A percentile compares a stretch with the other conserved stretches of the same genome.
Conservation (phyloP, 129 eudicot species). For the Ambrosia trifida region DNA sequence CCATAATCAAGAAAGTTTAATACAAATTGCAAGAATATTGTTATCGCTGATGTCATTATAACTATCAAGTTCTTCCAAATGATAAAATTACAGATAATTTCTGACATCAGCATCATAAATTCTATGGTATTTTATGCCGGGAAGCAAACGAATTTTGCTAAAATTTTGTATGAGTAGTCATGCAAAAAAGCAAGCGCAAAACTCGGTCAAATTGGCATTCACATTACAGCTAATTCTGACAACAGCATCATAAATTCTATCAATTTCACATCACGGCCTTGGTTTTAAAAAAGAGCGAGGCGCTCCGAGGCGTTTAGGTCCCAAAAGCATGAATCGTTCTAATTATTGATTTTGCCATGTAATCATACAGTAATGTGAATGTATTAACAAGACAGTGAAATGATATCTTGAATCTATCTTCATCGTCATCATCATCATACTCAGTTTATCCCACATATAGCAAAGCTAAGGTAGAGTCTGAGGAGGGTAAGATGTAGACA, state of each 20-base stretch:
- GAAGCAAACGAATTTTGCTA: conserved; percentile 9
- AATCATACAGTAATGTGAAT: too few species aligned
- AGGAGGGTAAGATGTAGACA: too few species aligned
- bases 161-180: background rate
- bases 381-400: too few species aligned
- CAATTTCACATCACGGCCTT: background rate
- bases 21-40: conserved; percentile 20
- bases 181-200: conserved; percentile 13
- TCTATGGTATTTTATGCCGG: background rate
- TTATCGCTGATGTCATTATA: conserved; percentile 28
- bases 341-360: background rate
- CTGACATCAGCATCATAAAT: conserved; percentile 10
- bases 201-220: conserved; percentile 11
- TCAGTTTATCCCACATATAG: too few species aligned
- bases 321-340: background rate
- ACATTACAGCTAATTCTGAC: conserved; percentile 16
- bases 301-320: background rate
- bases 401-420: too few species aligned
- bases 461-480: too few species aligned
- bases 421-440: too few species aligned
- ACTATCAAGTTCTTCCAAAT: background rate
- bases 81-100: conserved; percentile 22
- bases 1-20: background rate
- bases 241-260: background rate
- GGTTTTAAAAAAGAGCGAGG: too few species aligned